Evolutionary conservation across 164 flowering plant species (phyloP).

Genomic region (Dillenia turbinata): DNA sequence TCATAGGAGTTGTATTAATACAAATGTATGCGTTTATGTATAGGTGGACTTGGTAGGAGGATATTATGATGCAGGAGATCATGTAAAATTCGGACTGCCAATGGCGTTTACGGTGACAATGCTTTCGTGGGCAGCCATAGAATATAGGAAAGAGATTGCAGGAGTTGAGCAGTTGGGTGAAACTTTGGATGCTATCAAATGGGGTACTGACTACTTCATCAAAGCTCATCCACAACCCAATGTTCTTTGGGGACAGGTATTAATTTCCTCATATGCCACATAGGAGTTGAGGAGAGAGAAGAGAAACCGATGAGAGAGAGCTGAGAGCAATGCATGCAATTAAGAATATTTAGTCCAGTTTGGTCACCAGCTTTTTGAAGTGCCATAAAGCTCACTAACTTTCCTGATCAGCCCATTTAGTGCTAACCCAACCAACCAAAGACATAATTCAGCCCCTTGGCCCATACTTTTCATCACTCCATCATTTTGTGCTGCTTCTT

Average conservation of each 20-base stretch:
- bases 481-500: no score
- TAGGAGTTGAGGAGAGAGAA: no score
- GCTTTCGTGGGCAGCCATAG: slow-evolving; percentile 77
- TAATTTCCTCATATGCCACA: background rate
- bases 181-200: slow-evolving; percentile 52
- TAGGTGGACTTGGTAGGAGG: slow-evolving; percentile 91
- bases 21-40: background rate
- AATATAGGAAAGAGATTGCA: slow-evolving; percentile 43
- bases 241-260: slow-evolving; percentile 68
- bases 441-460: no score
- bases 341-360: no score
- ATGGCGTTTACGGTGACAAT: slow-evolving; percentile 74
- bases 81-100: slow-evolving; percentile 85
- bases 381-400: no score
- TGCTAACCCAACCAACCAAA: no score
- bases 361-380: no score
- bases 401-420: no score
- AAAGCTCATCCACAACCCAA: slow-evolving; percentile 61
- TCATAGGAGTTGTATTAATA: background rate
- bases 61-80: slow-evolving; percentile 91
- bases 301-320: no score
- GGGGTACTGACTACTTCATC: slow-evolving; percentile 87
- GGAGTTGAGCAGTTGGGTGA: slow-evolving; percentile 42
- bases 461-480: no score
- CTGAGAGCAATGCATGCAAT: no score